Percentiles rank a stretch among this genome's conserved stretches.
phyloP scores from a whole-genome alignment of 2,329 filamentous ascomycete genomes.

The Chaetomiaceae sp. region DNA sequence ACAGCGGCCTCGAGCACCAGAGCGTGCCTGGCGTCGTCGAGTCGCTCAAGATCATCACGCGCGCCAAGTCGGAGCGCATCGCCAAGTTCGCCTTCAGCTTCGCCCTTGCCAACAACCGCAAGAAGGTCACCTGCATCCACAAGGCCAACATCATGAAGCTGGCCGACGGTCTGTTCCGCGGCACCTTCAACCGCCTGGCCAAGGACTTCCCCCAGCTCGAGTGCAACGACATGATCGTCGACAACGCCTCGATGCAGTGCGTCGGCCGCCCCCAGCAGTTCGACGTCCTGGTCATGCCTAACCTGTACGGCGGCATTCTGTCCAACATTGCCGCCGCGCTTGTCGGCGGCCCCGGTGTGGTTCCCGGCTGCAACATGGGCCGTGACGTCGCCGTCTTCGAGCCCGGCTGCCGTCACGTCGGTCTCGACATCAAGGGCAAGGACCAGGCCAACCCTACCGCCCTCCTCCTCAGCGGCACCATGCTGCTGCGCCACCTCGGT shows the following conservation, averaged over 20 bases:
- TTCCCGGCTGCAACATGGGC: slow-evolving; percentile 99
- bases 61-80: slow-evolving; percentile 97
- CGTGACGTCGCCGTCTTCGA: slow-evolving; percentile 97
- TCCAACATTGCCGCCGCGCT: slow-evolving; percentile 98
- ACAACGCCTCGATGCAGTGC: slow-evolving; percentile 99
- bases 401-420: slow-evolving; percentile 97
- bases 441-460: slow-evolving; percentile 98
- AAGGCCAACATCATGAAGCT: slow-evolving; percentile 99
- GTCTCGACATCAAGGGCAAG: slow-evolving; percentile 99
- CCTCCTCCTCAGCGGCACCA: slow-evolving; percentile 88
- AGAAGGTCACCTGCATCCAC: slow-evolving; percentile 99
- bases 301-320: slow-evolving; percentile 96
- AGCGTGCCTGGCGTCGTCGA: slow-evolving; percentile 94
- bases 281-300: slow-evolving; percentile 99
- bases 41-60: slow-evolving; percentile 99
- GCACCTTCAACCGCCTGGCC: slow-evolving; percentile 88
- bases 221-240: slow-evolving; percentile 99
- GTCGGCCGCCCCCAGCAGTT: slow-evolving; percentile 96
- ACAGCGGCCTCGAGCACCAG: slow-evolving; percentile 98
- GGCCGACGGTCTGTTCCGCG: slow-evolving; percentile 96
- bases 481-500: slow-evolving; percentile 95
- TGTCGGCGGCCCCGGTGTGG: slow-evolving; percentile 92
- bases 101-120: slow-evolving; percentile 95
- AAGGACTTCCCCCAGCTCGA: slow-evolving; percentile 95
- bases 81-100: slow-evolving; percentile 98